These are phyloP conservation scores for Ogataea allantospora DNA, from an alignment of 805 yeast species.

Conservation along the genomic window DNA sequence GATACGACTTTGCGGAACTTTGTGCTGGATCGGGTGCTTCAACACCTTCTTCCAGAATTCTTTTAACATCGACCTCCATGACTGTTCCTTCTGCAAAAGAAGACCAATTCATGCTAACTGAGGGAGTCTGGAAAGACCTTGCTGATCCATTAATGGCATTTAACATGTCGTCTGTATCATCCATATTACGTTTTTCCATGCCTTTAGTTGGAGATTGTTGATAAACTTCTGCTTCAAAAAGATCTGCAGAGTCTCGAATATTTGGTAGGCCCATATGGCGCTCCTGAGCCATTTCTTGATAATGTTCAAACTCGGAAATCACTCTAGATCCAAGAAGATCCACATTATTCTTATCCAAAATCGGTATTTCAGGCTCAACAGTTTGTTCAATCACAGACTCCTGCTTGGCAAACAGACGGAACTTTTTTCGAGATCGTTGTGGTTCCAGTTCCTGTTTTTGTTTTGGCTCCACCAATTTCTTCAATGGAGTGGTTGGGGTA, in stretches of 20 bases:
- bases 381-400: background rate
- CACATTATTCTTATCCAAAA: slow-evolving; percentile 35
- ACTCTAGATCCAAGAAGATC: slow-evolving; percentile 72
- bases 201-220: slow-evolving; percentile 20
- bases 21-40: slow-evolving; percentile 14
- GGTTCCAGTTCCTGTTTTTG: background rate
- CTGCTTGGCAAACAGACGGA: slow-evolving; percentile 6
- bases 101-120: slow-evolving; percentile 39
- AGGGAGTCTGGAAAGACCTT: slow-evolving; percentile 34
- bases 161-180: slow-evolving; percentile 18
- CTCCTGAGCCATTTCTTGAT: slow-evolving; percentile 27
- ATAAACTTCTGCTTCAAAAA: slow-evolving; percentile 6
- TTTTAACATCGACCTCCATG: slow-evolving; percentile 24
- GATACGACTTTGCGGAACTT: slow-evolving; percentile 5
- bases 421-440: slow-evolving; percentile 1
- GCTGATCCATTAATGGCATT: slow-evolving; percentile 20
- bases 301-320: slow-evolving; percentile 49
- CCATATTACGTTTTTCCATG: slow-evolving; percentile 5
- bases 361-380: slow-evolving; percentile 4
- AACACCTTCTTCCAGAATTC: slow-evolving; percentile 15
- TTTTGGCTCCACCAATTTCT: slow-evolving; percentile 44
- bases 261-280: slow-evolving; percentile 20
- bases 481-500: slow-evolving; percentile 68
- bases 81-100: slow-evolving; percentile 21
- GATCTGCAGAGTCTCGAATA: slow-evolving; percentile 14